phyloP scores from a whole-genome alignment of 371 early-diverging fungal genomes.

The Mucor ambiguus region DNA sequence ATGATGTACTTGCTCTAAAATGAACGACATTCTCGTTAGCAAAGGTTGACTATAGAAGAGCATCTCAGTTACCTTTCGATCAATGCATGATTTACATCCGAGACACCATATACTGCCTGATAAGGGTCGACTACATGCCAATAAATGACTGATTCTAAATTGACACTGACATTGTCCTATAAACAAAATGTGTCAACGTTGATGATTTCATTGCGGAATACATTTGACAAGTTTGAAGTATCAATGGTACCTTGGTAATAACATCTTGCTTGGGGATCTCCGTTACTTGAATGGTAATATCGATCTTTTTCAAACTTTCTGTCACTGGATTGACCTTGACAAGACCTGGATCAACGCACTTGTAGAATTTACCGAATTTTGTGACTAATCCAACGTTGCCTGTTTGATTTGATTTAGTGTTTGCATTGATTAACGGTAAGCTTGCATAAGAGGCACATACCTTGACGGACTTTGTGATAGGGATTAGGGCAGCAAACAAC shows the following conservation, averaged over 20 bases:
- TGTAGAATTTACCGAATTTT: constrained; percentile 84
- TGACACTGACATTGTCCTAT: constrained; percentile 79
- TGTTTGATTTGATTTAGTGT: constrained; percentile 3
- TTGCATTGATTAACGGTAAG: neutral
- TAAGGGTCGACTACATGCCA: constrained; percentile 86
- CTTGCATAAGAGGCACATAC: constrained; percentile 8
- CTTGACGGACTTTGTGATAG: constrained; percentile 69
- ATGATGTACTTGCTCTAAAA: constrained; percentile 64
- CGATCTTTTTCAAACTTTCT: constrained; percentile 63
- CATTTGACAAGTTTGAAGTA: neutral
- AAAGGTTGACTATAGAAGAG: neutral
- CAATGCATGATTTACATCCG: constrained; percentile 74
- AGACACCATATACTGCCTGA: constrained; percentile 75
- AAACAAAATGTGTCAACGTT: neutral
- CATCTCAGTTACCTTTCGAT: constrained; percentile 58
- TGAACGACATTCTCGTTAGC: neutral
- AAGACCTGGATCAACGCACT: constrained; percentile 88
- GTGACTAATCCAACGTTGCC: constrained; percentile 77
- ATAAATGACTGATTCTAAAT: constrained; percentile 85
- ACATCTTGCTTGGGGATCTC: constrained; percentile 75
- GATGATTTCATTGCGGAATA: neutral
- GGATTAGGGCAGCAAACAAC: constrained; percentile 77
- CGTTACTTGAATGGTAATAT: constrained; percentile 79
- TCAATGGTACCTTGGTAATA: constrained; percentile 66
- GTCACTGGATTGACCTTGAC: constrained; percentile 75